Evolutionary conservation across 768 basidiomycete genomes (phyloP), one percentile per base, ranked within the genome.

Genomic region (Agaricus blazei): DNA sequence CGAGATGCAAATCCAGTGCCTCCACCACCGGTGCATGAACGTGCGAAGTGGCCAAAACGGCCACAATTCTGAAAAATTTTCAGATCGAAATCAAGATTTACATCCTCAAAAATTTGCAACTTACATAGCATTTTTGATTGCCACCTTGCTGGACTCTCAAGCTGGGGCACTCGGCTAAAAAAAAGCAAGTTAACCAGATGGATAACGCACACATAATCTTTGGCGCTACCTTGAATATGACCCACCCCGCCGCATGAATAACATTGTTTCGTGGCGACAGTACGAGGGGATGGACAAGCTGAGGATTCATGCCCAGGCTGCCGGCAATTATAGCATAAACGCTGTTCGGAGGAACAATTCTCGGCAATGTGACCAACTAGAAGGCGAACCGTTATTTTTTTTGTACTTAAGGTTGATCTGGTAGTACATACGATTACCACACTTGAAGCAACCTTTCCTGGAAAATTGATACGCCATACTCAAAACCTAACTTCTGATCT

Each of bases 261-360:
- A 68, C 93, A 96, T 70, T 95, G 91, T 72, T 93, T 94, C 29
- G 88, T 83, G 48, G 88, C 80, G 44, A 87, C 87, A 40, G 84
- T 87, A 59, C 90, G 82, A 38, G 93, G 92, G 61, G 84, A 83
- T 40, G 91, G 88, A 68, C 93, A 95, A 53, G 88, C 84, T 53
- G 89, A 86, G 19, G 89, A 92, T 70, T 95, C 93, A 63, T 95
- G 93, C 40, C 93, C 93, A n/a, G 92, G 88, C 68, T 93, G 89
- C 61, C 90, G 85, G 70, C 93, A 96, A 68, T 95, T 96, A 75
- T 93, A 96, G 74, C 93, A 96, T 57, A 96, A 81, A 63, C 91
- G 84, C 68, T 90, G 84, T 64, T 89, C 88, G 60, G 90, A 90
- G 45, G 90, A 81, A 68, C 93, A 96, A 64, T 87, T 89, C 77